A percentile compares a stretch with the other conserved stretches of the same genome.
Evolutionary conservation across 805 yeast species (phyloP).

Genomic region (Wickerhamomyces queroliae): DNA sequence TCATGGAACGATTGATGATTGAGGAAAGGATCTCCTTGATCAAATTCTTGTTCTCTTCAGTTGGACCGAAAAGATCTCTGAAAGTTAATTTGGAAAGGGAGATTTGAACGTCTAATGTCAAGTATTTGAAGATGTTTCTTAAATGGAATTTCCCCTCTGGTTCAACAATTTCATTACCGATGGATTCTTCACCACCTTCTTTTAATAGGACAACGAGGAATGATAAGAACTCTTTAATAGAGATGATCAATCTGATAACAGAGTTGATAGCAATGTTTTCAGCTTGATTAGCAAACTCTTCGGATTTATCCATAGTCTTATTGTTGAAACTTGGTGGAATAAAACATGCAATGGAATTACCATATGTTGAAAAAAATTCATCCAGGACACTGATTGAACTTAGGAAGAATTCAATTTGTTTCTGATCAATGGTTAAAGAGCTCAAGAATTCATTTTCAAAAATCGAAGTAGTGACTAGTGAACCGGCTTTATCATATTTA

Average conservation of each 20-base stretch:
- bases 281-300: constrained; percentile 76
- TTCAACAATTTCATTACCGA: neutral
- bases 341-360: constrained; percentile 54
- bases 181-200: constrained; percentile 43
- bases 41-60: constrained; percentile 43
- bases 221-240: constrained; percentile 86
- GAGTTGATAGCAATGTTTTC: constrained; percentile 87
- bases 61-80: constrained; percentile 73
- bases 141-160: constrained; percentile 27
- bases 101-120: constrained; percentile 62
- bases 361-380: constrained; percentile 65
- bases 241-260: constrained; percentile 62
- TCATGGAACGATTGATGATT: constrained; percentile 80
- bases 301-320: constrained; percentile 28
- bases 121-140: constrained; percentile 62
- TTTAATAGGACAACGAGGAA: constrained; percentile 78
- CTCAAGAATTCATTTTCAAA: constrained; percentile 35
- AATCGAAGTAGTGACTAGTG: constrained; percentile 20
- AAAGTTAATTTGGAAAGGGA: constrained; percentile 64
- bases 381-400: constrained; percentile 66
- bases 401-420: constrained; percentile 59
- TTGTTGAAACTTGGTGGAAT: constrained; percentile 47
- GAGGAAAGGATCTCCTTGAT: constrained; percentile 86
- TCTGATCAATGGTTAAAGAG: constrained; percentile 35
- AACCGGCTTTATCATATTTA: constrained; percentile 29